Base-by-base conservation (phyloP, 352 stramenopile species). In the Phytopythium kandeliae region DNA sequence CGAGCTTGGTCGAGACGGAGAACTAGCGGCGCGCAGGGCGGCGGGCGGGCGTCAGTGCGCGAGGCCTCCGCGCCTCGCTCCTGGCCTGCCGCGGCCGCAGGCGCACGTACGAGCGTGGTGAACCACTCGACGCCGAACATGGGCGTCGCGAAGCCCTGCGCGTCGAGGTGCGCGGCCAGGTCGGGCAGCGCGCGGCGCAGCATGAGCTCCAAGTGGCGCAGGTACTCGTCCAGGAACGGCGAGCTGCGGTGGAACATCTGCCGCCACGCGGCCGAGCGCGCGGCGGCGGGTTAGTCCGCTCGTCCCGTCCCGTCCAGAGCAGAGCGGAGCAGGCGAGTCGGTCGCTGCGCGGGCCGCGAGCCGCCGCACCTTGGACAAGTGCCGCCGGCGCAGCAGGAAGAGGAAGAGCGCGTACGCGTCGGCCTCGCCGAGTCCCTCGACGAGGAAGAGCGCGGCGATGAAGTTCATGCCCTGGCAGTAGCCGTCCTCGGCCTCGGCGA, bases 391-490 rank as follows among this genome's bases (percentile, higher is more conserved):
- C 4, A 95, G 63, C 22, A 95, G 67, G 41, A 92, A 95, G 9
- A 91, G 59, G 44, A 92, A 95, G 10, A 90, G 62, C 26, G 78
- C 71, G 35, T 92, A 95, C 12, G 81, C 74, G 54, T 95, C 79
- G 4, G 77, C 81, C 60, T 95, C 84, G 3, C 79, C 69, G 15
- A 95, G 53, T 0, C 79, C 84, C 73, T 92, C 75, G 7, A 92
- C 84, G 12, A 95, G 72, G 42, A 95, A 92, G 4, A 95, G 57
- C 17, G 79, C 84, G 0, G 82, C 84, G 54, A 95, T 92, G 51
- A 95, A 95, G 65, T 95, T 95, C 84, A 95, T 95, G 6, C 84
- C 84, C 38, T 95, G 84, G 52, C 84, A 94, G 49, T 94, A 94
- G 8, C 77, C 81, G 48, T 86, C 70, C 50, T 94, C 84, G 2